phyloP scores from a whole-genome alignment of 2,329 filamentous ascomycete genomes.

The Teratosphaeria nubilosa region DNA sequence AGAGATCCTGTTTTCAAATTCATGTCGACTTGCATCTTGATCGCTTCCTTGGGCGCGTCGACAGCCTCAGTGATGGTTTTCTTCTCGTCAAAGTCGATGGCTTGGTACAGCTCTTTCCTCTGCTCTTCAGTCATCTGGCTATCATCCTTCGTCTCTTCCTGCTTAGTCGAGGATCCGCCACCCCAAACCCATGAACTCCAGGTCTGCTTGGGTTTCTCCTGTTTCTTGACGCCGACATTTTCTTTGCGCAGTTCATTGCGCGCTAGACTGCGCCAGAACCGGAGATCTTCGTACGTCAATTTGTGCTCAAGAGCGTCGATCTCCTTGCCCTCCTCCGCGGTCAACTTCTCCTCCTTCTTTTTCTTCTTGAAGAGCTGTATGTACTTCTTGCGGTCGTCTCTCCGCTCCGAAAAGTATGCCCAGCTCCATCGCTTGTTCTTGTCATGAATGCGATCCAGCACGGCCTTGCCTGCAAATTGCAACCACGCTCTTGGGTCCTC shows the following conservation, averaged over 20 bases:
- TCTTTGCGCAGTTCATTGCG: conserved; percentile 93
- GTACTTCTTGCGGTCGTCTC: conserved; percentile 80
- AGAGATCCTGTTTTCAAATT: conserved; percentile 95
- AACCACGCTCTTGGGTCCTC: conserved; percentile 91
- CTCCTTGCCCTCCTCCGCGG: conserved; percentile 59
- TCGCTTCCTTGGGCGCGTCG: conserved; percentile 78
- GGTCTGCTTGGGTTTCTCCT: conserved; percentile 51
- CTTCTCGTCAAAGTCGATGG: conserved; percentile 98
- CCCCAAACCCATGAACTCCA: conserved; percentile 92
- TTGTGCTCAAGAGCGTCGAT: conserved; percentile 74
- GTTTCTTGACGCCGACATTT: conserved; percentile 76
- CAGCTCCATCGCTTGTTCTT: conserved; percentile 89
- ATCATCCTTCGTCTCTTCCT: conserved; percentile 59
- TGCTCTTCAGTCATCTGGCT: conserved; percentile 91
- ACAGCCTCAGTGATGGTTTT: conserved; percentile 77
- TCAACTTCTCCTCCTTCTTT: conserved; percentile 58
- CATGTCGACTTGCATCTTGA: conserved; percentile 87
- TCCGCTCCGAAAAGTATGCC: conserved; percentile 86
- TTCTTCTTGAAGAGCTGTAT: conserved; percentile 95
- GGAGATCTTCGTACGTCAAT: conserved; percentile 83
- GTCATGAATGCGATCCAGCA: conserved; percentile 90
- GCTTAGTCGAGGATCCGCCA: conserved; percentile 42
- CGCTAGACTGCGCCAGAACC: conserved; percentile 92
- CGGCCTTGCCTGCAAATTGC: conserved; percentile 77
- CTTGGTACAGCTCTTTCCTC: conserved; percentile 89